Evolutionary conservation across 2,329 filamentous ascomycete species (phyloP).

Genomic region (Diaporthe helianthi): DNA sequence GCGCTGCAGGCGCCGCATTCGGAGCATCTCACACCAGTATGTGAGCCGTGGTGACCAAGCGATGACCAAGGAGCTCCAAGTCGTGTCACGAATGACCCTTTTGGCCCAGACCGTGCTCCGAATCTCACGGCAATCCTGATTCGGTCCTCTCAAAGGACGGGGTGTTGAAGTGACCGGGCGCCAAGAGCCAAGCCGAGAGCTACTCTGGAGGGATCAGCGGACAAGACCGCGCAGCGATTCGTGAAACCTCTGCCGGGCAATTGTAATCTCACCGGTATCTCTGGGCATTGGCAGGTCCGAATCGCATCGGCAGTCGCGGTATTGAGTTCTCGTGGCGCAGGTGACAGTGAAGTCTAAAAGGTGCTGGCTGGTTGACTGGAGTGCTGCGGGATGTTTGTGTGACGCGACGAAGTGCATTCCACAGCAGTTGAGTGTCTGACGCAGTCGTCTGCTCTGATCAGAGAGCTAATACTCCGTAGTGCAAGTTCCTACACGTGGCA

Average conservation of each 20-base stretch:
- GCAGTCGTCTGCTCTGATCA: background rate
- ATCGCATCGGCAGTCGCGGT: background rate
- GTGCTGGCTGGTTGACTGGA: background rate
- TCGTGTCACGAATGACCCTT: background rate
- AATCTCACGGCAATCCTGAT: background rate
- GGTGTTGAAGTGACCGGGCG: constrained; percentile 1
- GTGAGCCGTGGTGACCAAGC: background rate
- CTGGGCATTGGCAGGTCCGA: background rate
- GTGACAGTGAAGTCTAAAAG: background rate
- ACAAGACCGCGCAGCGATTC: constrained; percentile 22
- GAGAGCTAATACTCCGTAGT: too few species aligned
- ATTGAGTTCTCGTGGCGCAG: background rate
- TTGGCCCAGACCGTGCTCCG: background rate
- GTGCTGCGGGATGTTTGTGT: background rate
- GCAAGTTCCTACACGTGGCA: background rate
- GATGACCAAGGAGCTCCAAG: background rate
- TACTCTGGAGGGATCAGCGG: constrained; percentile 13
- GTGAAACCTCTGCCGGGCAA: constrained; percentile 6
- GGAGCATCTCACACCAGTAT: background rate
- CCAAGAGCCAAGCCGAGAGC: constrained; percentile 22
- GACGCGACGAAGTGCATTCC: background rate
- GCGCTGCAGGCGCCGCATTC: background rate
- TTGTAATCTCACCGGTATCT: background rate
- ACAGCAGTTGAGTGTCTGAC: background rate
- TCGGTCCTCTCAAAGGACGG: background rate